Evolutionary conservation across 78 protist genomes (phyloP).

Genomic region (Tieghemostelium lacteum): DNA sequence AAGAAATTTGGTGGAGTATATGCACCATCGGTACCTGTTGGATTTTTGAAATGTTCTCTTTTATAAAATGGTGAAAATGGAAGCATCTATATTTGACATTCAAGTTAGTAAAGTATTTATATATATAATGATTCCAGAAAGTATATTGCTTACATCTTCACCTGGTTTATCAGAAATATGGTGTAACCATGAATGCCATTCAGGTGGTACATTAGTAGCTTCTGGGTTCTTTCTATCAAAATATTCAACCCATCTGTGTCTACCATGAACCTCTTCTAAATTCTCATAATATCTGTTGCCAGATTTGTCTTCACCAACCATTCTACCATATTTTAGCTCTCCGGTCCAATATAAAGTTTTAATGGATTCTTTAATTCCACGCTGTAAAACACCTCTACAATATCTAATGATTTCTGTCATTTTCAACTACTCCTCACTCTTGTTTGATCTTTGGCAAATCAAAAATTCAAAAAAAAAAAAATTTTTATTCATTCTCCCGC

Average conservation of each 20-base stretch:
- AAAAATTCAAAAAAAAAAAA: too few species aligned
- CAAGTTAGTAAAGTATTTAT: neutral
- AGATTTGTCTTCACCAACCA: conserved; percentile 27
- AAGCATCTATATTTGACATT: neutral
- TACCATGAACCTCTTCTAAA: conserved; percentile 34
- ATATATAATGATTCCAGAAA: neutral
- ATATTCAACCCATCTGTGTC: conserved; percentile 81
- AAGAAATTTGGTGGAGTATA: conserved; percentile 72
- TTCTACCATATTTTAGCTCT: conserved; percentile 42
- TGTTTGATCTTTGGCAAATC: too few species aligned
- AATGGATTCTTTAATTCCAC: conserved; percentile 32
- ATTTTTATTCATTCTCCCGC: too few species aligned
- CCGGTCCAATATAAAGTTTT: conserved; percentile 65
- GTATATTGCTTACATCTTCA: conserved; percentile 20
- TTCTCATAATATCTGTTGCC: conserved; percentile 72
- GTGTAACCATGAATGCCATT: conserved; percentile 57
- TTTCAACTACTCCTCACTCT: too few species aligned
- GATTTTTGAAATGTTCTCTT: conserved; percentile 64
- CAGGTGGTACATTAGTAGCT: conserved; percentile 58
- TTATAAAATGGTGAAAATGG: conserved; percentile 55
- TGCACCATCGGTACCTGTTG: conserved; percentile 77
- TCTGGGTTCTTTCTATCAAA: conserved; percentile 12
- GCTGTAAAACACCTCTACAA: conserved; percentile 43
- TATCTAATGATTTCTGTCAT: conserved; percentile 65
- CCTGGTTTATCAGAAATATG: conserved; percentile 59